phyloP scores from a whole-genome alignment of 805 yeast genomes.

The Myxozyma udenii region DNA sequence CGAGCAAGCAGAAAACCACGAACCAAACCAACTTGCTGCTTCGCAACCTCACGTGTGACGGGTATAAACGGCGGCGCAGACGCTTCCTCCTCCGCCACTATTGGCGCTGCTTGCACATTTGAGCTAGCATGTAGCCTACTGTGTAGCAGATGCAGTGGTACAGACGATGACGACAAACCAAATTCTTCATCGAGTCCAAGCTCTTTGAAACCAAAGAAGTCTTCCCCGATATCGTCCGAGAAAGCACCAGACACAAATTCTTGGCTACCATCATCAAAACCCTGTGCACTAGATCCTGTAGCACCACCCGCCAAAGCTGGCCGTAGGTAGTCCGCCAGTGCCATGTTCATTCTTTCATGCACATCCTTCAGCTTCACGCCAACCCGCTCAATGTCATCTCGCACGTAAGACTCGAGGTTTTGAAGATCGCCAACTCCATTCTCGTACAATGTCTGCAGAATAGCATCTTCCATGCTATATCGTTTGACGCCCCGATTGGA shows the following conservation, averaged over 20 bases:
- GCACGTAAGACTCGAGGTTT: constrained; percentile 67
- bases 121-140: constrained; percentile 61
- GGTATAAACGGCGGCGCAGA: constrained; percentile 52
- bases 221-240: constrained; percentile 90
- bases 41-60: constrained; percentile 52
- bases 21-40: constrained; percentile 55
- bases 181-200: constrained; percentile 90
- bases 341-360: constrained; percentile 59
- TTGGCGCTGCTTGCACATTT: constrained; percentile 26
- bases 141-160: constrained; percentile 85
- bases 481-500: constrained; percentile 41
- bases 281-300: constrained; percentile 69
- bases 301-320: constrained; percentile 53
- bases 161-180: constrained; percentile 75
- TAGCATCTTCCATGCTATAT: constrained; percentile 45
- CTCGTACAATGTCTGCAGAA: constrained; percentile 67
- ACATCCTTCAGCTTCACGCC: constrained; percentile 67
- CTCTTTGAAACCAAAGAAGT: constrained; percentile 95
- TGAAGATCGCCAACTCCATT: constrained; percentile 84
- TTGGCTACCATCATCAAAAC: constrained; percentile 85
- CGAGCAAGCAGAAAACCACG: constrained; percentile 49
- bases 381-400: constrained; percentile 68
- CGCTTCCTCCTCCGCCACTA: constrained; percentile 58
- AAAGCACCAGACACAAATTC: constrained; percentile 94
- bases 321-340: constrained; percentile 74